phyloP scores from a whole-genome alignment of 2,329 filamentous ascomycete genomes.

The Plenodomus biglobosus region DNA sequence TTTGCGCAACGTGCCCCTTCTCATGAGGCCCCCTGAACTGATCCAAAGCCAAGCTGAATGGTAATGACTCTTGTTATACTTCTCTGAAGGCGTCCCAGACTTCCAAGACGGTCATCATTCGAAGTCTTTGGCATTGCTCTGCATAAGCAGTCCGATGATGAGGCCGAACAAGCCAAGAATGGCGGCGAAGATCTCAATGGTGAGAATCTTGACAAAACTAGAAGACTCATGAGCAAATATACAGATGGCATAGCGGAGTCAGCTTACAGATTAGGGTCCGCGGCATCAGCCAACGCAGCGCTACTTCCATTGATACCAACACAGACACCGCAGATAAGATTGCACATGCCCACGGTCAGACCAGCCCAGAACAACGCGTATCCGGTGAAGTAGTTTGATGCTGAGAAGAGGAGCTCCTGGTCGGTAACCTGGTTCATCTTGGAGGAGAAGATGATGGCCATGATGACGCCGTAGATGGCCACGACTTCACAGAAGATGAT shows the following conservation, averaged over 20 bases:
- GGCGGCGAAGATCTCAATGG: slow-evolving; percentile 99
- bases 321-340: slow-evolving; percentile 91
- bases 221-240: slow-evolving; percentile 8
- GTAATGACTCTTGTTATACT: not conserved
- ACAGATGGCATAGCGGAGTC: not conserved
- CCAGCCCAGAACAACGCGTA: slow-evolving; percentile 96
- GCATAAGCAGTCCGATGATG: slow-evolving; percentile 88
- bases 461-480: slow-evolving; percentile 99
- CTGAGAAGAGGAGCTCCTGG: slow-evolving; percentile 67
- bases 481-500: slow-evolving; percentile 99
- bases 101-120: slow-evolving; percentile 25
- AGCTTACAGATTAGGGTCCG: slow-evolving; percentile 82
- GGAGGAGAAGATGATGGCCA: slow-evolving; percentile 96
- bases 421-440: slow-evolving; percentile 73
- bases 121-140: slow-evolving; percentile 80
- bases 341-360: slow-evolving; percentile 91
- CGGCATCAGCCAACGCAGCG: slow-evolving; percentile 92
- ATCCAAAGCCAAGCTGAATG: not conserved
- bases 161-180: slow-evolving; percentile 94
- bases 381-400: slow-evolving; percentile 87
- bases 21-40: not conserved
- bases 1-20: not conserved
- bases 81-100: not conserved
- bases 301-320: slow-evolving; percentile 98
- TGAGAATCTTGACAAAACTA: slow-evolving; percentile 98